Base-by-base conservation (phyloP, 768 basidiomycete genomes). In the Solioccasus polychromus region DNA sequence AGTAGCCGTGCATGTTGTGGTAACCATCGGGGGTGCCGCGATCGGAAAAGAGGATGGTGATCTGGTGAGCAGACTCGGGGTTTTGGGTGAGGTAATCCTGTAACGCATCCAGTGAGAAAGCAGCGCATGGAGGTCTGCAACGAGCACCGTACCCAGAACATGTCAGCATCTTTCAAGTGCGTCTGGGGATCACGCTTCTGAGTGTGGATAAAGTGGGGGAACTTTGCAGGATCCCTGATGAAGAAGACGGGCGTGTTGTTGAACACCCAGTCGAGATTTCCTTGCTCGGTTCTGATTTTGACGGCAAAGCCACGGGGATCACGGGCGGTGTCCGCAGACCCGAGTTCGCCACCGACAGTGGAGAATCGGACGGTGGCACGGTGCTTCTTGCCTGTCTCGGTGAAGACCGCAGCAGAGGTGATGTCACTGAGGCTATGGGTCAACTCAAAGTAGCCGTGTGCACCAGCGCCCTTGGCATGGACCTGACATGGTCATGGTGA, bases 211-310 rank as follows among this genome's bases (percentile, higher is more conserved):
- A 96, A 85, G 71, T 96, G 90, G 35, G 89, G 84, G 77, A 95
- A 96, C 68, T 92, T 85, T 68, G 85, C 78, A 12, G 88, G 80
- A 64, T 94, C 83, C 55, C 84, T 80, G 66, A 96, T 80, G 74
- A 91, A 87, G 80, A 93, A 92, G 54, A 94, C 77, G 37, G 93
- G 91, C 12, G 88, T 91, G 72, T 92, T 92, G 72, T 92, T 90
- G 81, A 85, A 80, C 58, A 93, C 93, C 77, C 88, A 88, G 64
- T 96, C 93, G 68, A 82, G 80, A 74, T 90, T 94, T 17, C 95
- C 95, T 65, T 96, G 80, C 3, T 90, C 82, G 0, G 95, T 92
- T 66, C 81, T 88, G 52, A 97, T 75, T 70, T 94, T 88, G 69
- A 88, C 62, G 5, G 95, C 87, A 60, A 96, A 97, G 2, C 95